Evolutionary conservation across 2,329 filamentous ascomycete species (phyloP), one percentile per base, ranked within the genome.

Genomic region (Nannizzia gypsea): DNA sequence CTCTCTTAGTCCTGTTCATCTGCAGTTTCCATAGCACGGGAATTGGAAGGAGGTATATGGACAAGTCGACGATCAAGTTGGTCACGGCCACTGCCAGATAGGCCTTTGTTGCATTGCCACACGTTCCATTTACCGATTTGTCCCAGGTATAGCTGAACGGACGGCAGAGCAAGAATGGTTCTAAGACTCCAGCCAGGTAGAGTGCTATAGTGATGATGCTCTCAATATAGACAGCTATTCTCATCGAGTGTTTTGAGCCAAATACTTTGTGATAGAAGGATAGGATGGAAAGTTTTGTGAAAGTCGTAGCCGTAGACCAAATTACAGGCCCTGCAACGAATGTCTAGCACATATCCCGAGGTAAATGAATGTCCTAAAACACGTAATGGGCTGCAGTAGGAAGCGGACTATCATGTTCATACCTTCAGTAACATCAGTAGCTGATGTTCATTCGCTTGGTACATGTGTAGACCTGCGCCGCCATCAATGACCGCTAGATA

Each of bases 261-360:
- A 68, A 70, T 44, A 78, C 68, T n/a, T 74, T 72, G n/a, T 73
- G 67, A 61, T 77, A 77, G 63, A 77, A 76, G 42, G 70, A 67
- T 44, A 77, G 60, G 34, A 77, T 73, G 55, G 72, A 75, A 34
- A 76, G 65, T 60, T 77, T 77, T 59, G 73, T 68, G 24, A 72
- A 73, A 57, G 68, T 64, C 54, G 74, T 68, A 11, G 67, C 67
- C 13, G 69, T 63, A 3, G 71, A 65, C 64, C 73, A 76, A 54
- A 73, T 65, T 48, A 76, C 63, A 59, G 74, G 71, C 64, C 73
- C 75, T 6, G 69, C 66, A 31, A 76, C 67, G 61, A 74, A 72
- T 56, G 74, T 67, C 65, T 72, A 69, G 11, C 31, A 38, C 9
- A 20, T 28, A 40, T 6, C n/a, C 5, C 11, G n/a, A 15, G 8